Base-by-base conservation (phyloP, 2,329 filamentous ascomycete genomes). In the Aspergillus texensis region DNA sequence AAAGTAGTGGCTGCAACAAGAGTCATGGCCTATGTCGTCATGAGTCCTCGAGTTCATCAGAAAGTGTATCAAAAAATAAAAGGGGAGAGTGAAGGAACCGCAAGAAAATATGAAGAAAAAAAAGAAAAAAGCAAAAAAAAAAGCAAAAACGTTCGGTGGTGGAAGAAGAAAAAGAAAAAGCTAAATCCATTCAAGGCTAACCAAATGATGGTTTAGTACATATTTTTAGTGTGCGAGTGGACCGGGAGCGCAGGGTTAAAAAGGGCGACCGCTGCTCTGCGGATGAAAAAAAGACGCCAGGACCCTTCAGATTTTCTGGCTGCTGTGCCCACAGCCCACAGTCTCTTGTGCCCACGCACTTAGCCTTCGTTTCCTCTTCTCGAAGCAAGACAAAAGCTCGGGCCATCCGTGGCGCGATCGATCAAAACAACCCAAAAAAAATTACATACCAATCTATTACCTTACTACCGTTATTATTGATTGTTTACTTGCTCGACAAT, bases 161-260 rank as follows among this genome's bases (percentile, higher is more conserved):
- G 60, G 32, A 50, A 54, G 32, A 50, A 54, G 56, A 62, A 64
- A 63, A 57, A 63, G 41, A 60, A 48, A 62, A 62, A 60, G 46
- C 30, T 26, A 56, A 46, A 52, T 2, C 1, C 6, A n/a, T 5
- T 10, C 52, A 14, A 55, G 26, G 50, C 50, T 53, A 55, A 39
- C 52, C 52, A 36, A 26, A 55, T 12, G 11, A 24, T 2, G 52
- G n/a, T 11, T 39, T 55, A 55, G 52, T 39, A 36, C 45, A 60
- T 63, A 70, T 62, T 69, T 67, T 71, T 70, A 67, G 68, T 62
- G 69, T 45, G 62, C 32, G 62, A 45, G 52, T 46, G 64, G 45
- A 68, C 57, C 48, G 34, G 32, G 61, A 45, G 67, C 68, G 68
- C 71, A 73, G 71, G 72, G 72, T 77, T 78, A 78, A 78, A 76